Conservation (phyloP, 2,329 filamentous ascomycete species). For the Trichophyton simii region DNA sequence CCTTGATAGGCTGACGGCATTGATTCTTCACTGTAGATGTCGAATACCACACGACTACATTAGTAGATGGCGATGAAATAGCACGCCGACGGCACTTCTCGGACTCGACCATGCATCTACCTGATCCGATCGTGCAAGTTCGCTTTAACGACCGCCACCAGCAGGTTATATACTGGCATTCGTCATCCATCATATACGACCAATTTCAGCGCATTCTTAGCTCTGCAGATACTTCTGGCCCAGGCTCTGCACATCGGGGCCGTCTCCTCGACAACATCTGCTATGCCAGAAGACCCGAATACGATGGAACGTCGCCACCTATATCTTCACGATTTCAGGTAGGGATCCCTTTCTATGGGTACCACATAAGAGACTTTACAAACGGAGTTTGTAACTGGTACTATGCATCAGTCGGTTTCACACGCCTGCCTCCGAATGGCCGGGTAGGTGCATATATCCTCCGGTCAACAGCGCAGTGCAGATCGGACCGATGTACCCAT, state of each 20-base stretch:
- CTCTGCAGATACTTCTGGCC: slow-evolving; percentile 4
- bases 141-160: slow-evolving; percentile 25
- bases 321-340: neutral
- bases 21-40: neutral
- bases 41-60: neutral
- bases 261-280: slow-evolving; percentile 10
- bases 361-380: neutral
- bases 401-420: neutral
- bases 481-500: slow-evolving; percentile 22
- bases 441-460: slow-evolving; percentile 20
- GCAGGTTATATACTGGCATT: slow-evolving; percentile 27
- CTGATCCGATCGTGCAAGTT: neutral
- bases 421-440: neutral
- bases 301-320: neutral
- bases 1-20: neutral
- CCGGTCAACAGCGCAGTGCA: slow-evolving; percentile 23
- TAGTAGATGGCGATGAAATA: neutral
- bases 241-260: slow-evolving; percentile 9
- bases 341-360: neutral
- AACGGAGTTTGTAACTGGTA: neutral
- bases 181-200: slow-evolving; percentile 24
- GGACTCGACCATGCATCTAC: too few relatives aligned
- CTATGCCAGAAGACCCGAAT: neutral
- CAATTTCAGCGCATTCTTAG: slow-evolving; percentile 21
- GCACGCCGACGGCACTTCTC: neutral